Conservation (phyloP, 2,329 filamentous ascomycete species). For the Aspergillus ustus region DNA sequence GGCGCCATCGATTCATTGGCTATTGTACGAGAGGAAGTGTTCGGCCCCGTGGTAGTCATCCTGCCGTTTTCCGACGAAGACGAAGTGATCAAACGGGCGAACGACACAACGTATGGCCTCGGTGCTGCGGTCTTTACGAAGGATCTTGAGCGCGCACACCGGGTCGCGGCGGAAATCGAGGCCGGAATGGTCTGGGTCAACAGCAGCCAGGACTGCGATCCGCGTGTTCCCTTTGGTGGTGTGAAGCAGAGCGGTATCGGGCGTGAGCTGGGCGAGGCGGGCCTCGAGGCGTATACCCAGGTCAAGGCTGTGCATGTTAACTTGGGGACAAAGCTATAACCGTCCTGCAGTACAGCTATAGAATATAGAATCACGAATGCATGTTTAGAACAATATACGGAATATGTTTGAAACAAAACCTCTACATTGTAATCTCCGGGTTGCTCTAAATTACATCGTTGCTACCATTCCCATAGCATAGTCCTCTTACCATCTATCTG, state of each 20-base stretch:
- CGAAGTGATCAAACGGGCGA: constrained; percentile 44
- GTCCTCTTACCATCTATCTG: too few species aligned
- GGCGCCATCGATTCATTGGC: constrained; percentile 41
- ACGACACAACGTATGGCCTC: constrained; percentile 49
- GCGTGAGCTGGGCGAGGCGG: constrained; percentile 51
- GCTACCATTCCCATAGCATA: too few species aligned
- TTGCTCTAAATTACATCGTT: too few species aligned
- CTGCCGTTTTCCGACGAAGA: constrained; percentile 45
- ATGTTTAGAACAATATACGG: background rate
- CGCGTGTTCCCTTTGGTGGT: constrained; percentile 48
- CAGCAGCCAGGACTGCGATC: constrained; percentile 49
- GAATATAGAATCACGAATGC: background rate
- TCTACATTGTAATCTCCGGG: too few species aligned
- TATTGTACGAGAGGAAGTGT: constrained; percentile 49
- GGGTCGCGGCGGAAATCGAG: constrained; percentile 49
- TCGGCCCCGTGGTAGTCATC: constrained; percentile 50
- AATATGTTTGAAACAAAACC: too few species aligned
- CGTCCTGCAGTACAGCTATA: too few species aligned
- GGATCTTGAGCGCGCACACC: constrained; percentile 47
- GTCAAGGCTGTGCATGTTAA: constrained; percentile 49
- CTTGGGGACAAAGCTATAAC: constrained; percentile 38
- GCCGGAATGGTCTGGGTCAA: constrained; percentile 55
- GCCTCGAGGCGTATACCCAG: constrained; percentile 46
- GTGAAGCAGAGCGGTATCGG: constrained; percentile 57
- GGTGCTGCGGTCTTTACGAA: constrained; percentile 49